Conservation (phyloP, 1,284 basidiomycete genomes). For the Sporisorium reilianum region DNA sequence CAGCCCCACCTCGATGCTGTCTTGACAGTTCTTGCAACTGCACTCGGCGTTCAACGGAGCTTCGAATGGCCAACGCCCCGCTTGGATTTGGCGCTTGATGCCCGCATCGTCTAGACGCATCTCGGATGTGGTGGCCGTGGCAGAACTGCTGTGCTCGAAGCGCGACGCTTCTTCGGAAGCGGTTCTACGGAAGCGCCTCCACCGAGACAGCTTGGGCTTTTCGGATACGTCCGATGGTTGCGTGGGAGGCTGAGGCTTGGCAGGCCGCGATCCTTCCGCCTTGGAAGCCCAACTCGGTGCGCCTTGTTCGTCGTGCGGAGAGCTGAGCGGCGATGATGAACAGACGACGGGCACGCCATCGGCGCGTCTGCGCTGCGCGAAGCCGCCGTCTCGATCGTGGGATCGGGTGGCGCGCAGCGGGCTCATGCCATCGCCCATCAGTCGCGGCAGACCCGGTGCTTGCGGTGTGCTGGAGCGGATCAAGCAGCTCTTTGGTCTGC, state of each 20-base stretch:
- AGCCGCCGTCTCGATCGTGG: slow-evolving; percentile 24
- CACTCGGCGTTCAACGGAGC: slow-evolving; percentile 43
- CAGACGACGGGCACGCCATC: slow-evolving; percentile 37
- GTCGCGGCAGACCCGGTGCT: slow-evolving; percentile 22
- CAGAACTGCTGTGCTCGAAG: slow-evolving; percentile 11
- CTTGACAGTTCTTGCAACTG: slow-evolving; percentile 48
- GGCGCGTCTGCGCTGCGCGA: slow-evolving; percentile 18
- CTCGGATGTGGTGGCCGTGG: slow-evolving; percentile 1
- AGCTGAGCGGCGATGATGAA: slow-evolving; percentile 27
- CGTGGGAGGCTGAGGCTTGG: slow-evolving; percentile 10
- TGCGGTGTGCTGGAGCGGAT: slow-evolving; percentile 37
- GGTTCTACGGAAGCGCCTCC: slow-evolving; percentile 33
- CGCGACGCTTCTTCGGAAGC: slow-evolving; percentile 22
- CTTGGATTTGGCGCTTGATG: slow-evolving; percentile 28
- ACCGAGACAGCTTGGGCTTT: slow-evolving; percentile 26
- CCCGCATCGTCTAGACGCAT: slow-evolving; percentile 19
- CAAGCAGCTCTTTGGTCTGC: slow-evolving; percentile 34
- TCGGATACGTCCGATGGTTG: neutral
- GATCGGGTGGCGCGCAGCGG: slow-evolving; percentile 23
- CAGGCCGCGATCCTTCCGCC: neutral
- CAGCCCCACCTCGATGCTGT: slow-evolving; percentile 39
- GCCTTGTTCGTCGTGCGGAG: slow-evolving; percentile 22
- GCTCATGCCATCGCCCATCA: slow-evolving; percentile 25
- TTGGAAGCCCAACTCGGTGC: neutral
- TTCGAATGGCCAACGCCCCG: slow-evolving; percentile 45